A percentile compares a stretch with the other conserved stretches of the same genome.
phyloP scores from a whole-genome alignment of 2,329 filamentous ascomycete species.

The Paecilomyces variotii region DNA sequence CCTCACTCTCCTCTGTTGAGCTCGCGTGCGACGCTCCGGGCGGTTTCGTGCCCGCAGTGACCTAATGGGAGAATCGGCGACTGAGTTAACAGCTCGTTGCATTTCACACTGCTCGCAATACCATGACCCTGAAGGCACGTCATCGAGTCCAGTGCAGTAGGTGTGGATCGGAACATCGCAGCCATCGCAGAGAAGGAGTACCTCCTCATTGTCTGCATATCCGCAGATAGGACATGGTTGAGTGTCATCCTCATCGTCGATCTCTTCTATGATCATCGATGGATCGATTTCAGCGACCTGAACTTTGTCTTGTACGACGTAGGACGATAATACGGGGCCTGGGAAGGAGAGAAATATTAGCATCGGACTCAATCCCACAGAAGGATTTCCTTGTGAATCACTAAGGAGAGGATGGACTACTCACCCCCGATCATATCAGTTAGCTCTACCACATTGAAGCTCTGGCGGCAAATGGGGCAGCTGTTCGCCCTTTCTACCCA shows the following conservation, averaged over 20 bases:
- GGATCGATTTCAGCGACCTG: slow-evolving; percentile 81
- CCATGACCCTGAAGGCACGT: slow-evolving; percentile 71
- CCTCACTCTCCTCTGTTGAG: slow-evolving; percentile 35
- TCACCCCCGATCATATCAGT: slow-evolving; percentile 71
- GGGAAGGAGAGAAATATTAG: slow-evolving; percentile 15
- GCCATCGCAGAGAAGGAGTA: slow-evolving; percentile 81
- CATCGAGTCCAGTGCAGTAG: slow-evolving; percentile 77
- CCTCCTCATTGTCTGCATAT: slow-evolving; percentile 69
- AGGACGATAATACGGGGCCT: slow-evolving; percentile 53
- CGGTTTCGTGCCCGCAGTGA: slow-evolving; percentile 26
- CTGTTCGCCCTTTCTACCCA: slow-evolving; percentile 98
- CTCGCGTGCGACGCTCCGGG: slow-evolving; percentile 42
- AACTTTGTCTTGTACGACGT: slow-evolving; percentile 43
- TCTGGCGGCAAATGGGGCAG: slow-evolving; percentile 90
- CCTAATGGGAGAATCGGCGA: slow-evolving; percentile 26
- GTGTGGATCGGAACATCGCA: slow-evolving; percentile 89
- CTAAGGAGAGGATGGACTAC: neutral
- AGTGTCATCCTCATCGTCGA: slow-evolving; percentile 56
- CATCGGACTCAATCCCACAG: slow-evolving; percentile 26
- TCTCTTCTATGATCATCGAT: slow-evolving; percentile 61
- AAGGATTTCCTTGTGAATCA: slow-evolving; percentile 19
- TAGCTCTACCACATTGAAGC: slow-evolving; percentile 84
- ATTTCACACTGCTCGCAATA: slow-evolving; percentile 76
- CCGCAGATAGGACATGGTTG: slow-evolving; percentile 81
- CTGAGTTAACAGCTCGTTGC: slow-evolving; percentile 35